phyloP scores from a whole-genome alignment of 2,329 filamentous ascomycete genomes.

The Botrytis byssoidea region DNA sequence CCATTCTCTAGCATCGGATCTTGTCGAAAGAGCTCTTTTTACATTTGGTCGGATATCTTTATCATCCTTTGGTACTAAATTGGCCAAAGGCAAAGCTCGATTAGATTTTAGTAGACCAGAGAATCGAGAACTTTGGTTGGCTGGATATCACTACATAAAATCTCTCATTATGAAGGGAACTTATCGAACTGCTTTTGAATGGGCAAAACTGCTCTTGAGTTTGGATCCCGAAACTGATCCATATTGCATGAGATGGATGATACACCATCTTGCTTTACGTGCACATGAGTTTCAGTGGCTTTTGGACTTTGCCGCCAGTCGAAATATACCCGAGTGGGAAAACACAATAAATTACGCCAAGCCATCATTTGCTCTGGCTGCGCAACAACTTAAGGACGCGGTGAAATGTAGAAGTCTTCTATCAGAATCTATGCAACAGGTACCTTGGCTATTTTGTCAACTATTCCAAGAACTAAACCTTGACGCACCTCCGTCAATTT shows the following conservation, averaged over 20 bases:
- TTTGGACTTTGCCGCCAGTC: slow-evolving; percentile 61
- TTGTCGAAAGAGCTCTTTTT: slow-evolving; percentile 88
- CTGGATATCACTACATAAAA: slow-evolving; percentile 82
- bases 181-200: slow-evolving; percentile 89
- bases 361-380: slow-evolving; percentile 75
- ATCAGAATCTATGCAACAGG: slow-evolving; percentile 63
- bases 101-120: slow-evolving; percentile 79
- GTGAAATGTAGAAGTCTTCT: slow-evolving; percentile 65
- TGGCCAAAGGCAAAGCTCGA: slow-evolving; percentile 75
- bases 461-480: slow-evolving; percentile 80
- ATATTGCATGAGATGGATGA: slow-evolving; percentile 75
- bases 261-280: slow-evolving; percentile 83
- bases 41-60: slow-evolving; percentile 87
- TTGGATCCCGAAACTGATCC: slow-evolving; percentile 73
- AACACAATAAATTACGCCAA: slow-evolving; percentile 64
- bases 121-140: slow-evolving; percentile 90
- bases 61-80: slow-evolving; percentile 72
- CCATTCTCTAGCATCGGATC: slow-evolving; percentile 78
- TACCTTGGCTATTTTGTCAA: slow-evolving; percentile 82
- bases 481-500: slow-evolving; percentile 75
- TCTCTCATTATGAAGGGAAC: slow-evolving; percentile 89
- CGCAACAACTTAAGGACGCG: slow-evolving; percentile 66
- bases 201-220: slow-evolving; percentile 80
- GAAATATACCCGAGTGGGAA: slow-evolving; percentile 44
- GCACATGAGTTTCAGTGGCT: slow-evolving; percentile 75